Evolutionary conservation across 345 rosid species (phyloP), one percentile per base, ranked within the genome.

Genomic region (Rhizophora apiculata): DNA sequence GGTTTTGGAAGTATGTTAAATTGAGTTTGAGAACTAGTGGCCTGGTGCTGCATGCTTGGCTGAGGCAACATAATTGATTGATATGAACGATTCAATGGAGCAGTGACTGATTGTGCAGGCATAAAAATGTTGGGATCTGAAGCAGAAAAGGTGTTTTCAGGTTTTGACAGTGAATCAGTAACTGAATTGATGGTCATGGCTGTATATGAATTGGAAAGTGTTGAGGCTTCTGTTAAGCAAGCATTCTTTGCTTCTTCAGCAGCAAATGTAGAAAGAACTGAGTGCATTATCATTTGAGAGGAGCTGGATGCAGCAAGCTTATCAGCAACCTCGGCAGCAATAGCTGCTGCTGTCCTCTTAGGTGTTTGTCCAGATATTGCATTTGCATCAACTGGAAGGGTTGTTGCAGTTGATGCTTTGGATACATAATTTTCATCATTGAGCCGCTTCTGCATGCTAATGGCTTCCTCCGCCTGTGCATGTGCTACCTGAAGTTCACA

Each of bases 261-360:
- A 16, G 99, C 98, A 67, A 95, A 90, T 24, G 98, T 77, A 18
- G 97, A 95, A 32, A 95, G 85, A 67, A 90, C 94, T 30, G 96
- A 88, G 32, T 85, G 96, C 99, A 90, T 92, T 62, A 95, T 95
- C 86, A 95, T 70, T 60, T 90, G 96, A 36, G 99, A 92, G 46
- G 97, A 92, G 79, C 85, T 87, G 2, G 98, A 95, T 37, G 99
- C 90, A 32, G 96, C 74, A 59, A 89, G 93, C 81, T 85, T 87
- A 78, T 89, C 98, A 43, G 96, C 96, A 74, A 95, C 96, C 92
- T 92, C 93, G 0, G 98, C 99, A 73, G 97, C 99, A 74, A 95
- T 85, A 63, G 88, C 85, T 57, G 99, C 97, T 70, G 98, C 87
- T 0, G 88, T 88, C 79, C 78, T 85, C 83, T 73, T 86, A 27